A percentile compares a stretch with the other conserved stretches of the same genome.
Evolutionary conservation across 352 stramenopile species (phyloP).

Genomic region (Peronosclerospora sorghi): DNA sequence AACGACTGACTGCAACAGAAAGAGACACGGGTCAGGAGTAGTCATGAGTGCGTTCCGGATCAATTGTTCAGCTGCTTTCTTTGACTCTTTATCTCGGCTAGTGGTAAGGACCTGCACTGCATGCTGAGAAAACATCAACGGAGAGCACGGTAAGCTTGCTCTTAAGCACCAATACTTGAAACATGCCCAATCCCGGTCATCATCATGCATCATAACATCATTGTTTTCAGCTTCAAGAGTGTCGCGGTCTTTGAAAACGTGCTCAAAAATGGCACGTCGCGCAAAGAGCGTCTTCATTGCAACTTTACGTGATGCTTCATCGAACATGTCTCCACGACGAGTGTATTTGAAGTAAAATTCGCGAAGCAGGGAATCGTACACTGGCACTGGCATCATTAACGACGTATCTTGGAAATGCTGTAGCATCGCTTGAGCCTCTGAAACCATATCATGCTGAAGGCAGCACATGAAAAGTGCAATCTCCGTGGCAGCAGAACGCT

Average conservation of each 20-base stretch:
- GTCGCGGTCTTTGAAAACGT: constrained; percentile 33
- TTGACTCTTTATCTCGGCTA: constrained; percentile 56
- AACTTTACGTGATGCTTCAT: constrained; percentile 43
- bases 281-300: constrained; percentile 49
- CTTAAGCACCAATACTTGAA: constrained; percentile 48
- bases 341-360: constrained; percentile 79
- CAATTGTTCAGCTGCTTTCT: constrained; percentile 31
- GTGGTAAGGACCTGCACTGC: constrained; percentile 55
- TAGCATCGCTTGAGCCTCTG: constrained; percentile 28
- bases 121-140: constrained; percentile 66
- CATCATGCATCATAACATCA: neutral
- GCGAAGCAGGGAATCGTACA: constrained; percentile 59
- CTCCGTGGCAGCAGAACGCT: constrained; percentile 43
- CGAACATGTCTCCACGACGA: constrained; percentile 37
- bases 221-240: constrained; percentile 17
- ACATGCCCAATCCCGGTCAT: constrained; percentile 11
- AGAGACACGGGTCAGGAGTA: constrained; percentile 43
- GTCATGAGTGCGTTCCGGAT: constrained; percentile 36
- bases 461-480: constrained; percentile 56
- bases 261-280: constrained; percentile 46
- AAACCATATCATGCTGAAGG: constrained; percentile 30
- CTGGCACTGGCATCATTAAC: constrained; percentile 40
- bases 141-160: constrained; percentile 28
- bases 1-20: constrained; percentile 40
- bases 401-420: constrained; percentile 32